A percentile compares a stretch with the other conserved stretches of the same genome.
phyloP scores from a whole-genome alignment of 2,329 filamentous ascomycete species.

The Aspergillus latus region DNA sequence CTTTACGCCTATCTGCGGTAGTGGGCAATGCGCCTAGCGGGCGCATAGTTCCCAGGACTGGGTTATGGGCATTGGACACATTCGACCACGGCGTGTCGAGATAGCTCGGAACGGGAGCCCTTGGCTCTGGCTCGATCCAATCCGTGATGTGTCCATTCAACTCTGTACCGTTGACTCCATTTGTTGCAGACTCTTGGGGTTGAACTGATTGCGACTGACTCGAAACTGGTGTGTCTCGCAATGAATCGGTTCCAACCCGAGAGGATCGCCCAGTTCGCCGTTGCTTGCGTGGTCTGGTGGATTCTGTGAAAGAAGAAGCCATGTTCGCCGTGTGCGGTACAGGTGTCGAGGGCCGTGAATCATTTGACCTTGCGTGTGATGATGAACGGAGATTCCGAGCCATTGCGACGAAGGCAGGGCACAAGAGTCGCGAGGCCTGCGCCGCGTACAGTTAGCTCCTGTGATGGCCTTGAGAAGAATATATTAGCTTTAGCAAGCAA shows the following conservation, averaged over 20 bases:
- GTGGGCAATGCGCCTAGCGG: conserved; percentile 72
- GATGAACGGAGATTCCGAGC: conserved; percentile 37
- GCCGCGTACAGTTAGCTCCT: conserved; percentile 26
- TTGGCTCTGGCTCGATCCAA: conserved; percentile 60
- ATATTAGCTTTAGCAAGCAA: background rate
- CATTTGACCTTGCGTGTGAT: conserved; percentile 32
- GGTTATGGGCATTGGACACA: conserved; percentile 61
- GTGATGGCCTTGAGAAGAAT: conserved; percentile 5
- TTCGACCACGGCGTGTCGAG: conserved; percentile 66
- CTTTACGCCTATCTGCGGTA: conserved; percentile 57
- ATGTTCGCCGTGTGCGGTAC: conserved; percentile 20
- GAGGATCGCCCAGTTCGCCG: conserved; percentile 32
- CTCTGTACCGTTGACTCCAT: conserved; percentile 16
- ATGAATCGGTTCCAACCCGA: conserved; percentile 26
- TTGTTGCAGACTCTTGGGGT: conserved; percentile 1
- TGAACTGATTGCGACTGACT: conserved; percentile 22
- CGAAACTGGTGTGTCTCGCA: conserved; percentile 18
- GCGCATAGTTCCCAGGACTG: conserved; percentile 80
- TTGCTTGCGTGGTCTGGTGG: conserved; percentile 34
- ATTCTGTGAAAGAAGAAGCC: conserved; percentile 29
- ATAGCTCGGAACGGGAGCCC: conserved; percentile 64
- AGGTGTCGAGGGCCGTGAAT: conserved; percentile 36
- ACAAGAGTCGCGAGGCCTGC: conserved; percentile 22
- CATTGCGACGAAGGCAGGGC: conserved; percentile 29
- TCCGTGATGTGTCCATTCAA: conserved; percentile 13